Base-by-base conservation (phyloP, 2,329 filamentous ascomycete genomes). In the Penicillium paneum region DNA sequence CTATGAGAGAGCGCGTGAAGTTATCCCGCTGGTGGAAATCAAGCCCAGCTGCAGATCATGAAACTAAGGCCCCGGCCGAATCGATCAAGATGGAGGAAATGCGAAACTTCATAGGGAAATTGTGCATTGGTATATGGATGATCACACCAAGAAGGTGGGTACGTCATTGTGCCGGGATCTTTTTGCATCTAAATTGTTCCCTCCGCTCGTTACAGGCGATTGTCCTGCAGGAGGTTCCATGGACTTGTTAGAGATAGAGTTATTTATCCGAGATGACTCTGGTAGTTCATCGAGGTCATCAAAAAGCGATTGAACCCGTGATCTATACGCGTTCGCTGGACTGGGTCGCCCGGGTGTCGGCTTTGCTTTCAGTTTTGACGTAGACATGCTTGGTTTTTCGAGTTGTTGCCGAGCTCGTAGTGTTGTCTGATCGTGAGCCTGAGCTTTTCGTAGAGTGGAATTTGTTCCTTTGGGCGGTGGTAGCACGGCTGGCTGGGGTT, bases 141-240 rank as follows among this genome's bases (percentile, higher is more conserved):
- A 52, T 74, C 67, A 76, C 32, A 74, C 56, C 41, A 77, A 54
- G 65, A 77, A 78, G 45, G 72, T 76, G 35, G 76, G 76, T 41
- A 78, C 73, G 63, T 77, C 72, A 54, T 71, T 73, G 35, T 75
- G 68, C 40, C 72, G 68, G 31, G 71, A 69, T 60, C 71, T 72
- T 55, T 72, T 74, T 48, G 66, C 56, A 49, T 61, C 58, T 40
- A 65, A 55, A 54, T 65, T 63, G 42, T 65, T 58, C 29, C 52
- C 53, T 13, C 48, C 54, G 36, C 48, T 50, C 10, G 40, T 55
- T 38, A 62, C 61, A 42, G 59, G 47, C 17, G 49, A 49, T 52
- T 56, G 52, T 11, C 52, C 52, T 43, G 49, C 49, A 46, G 64
- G 56, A 31, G 56, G 54, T 39, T 31, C 38, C 35, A 21, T 58